Evolutionary conservation across 129 eudicot genomes (phyloP), one percentile per base, ranked within the genome.

Genomic region (Lactuca saligna): DNA sequence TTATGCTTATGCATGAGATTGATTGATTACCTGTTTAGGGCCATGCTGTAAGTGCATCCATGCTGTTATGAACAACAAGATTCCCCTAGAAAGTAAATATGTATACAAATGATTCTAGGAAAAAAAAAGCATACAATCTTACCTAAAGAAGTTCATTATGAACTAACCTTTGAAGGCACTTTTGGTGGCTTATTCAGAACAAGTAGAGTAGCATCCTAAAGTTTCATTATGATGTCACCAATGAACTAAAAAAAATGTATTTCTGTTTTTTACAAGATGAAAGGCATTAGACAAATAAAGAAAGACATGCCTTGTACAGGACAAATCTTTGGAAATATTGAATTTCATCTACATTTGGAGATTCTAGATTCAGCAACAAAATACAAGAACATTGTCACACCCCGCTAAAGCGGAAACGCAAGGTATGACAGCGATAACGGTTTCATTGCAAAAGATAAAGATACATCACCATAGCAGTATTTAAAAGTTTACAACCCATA

Each of bases 31-130:
- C 91, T 88, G 67, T 69, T 86, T 86, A 34, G 98, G 98, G 63
- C 96, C 96, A 72, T 91, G 97, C 94, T 55, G 96, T 96, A 65
- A 91, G 75, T 41, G 96, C 97, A 85, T 91, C 97, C 97, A 91
- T 88, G 83, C 96, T 86, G 79, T 91, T 91, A 74, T 91, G 97
- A 82, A 91, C 85, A 32, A 96, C 80, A 73, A 91, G 61, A 70
- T 68, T 80, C 57, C 97, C 97, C 97, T 88, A 57, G 54, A 63
- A 14, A 41, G 67, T 53, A 55, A 4, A 37, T 17, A 57, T 39
- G n/a, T 4, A n/a, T 16, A 57, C 20, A 6, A 10, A 55, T 17
- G 11, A 46, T 20, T 20, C 32, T 25, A 34, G 35, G 13, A 44
- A 68, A 54, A 25, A 8, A 42, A 25, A 59, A 50, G 32, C 20